These are phyloP conservation scores for Mycena kentingensis DNA, from an alignment of 768 basidiomycete genomes.

Conservation along the genomic window DNA sequence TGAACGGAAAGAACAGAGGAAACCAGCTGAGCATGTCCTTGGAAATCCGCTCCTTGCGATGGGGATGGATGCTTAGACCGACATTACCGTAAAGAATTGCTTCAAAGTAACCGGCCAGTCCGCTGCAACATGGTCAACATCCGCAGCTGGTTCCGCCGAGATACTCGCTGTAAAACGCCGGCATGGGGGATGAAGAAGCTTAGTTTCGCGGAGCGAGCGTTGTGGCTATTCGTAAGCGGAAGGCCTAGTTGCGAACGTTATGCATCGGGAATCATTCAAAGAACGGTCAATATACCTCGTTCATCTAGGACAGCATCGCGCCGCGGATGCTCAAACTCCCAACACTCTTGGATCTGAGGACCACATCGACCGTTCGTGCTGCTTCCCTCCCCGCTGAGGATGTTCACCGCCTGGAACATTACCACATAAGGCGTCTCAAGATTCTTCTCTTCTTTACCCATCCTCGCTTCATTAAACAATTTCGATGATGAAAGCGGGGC, in stretches of 20 bases:
- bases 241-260: slow-evolving; percentile 54
- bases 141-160: not conserved
- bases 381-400: slow-evolving; percentile 77
- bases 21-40: slow-evolving; percentile 99
- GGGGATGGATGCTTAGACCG: slow-evolving; percentile 92
- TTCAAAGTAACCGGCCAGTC: slow-evolving; percentile 96
- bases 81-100: slow-evolving; percentile 89
- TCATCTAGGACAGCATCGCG: slow-evolving; percentile 74
- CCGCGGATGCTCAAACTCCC: slow-evolving; percentile 96
- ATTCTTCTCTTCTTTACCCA: slow-evolving; percentile 65
- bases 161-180: slow-evolving; percentile 74
- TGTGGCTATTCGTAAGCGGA: slow-evolving; percentile 95
- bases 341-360: slow-evolving; percentile 87
- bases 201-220: slow-evolving; percentile 82
- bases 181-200: slow-evolving; percentile 94
- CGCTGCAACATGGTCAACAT: slow-evolving; percentile 40
- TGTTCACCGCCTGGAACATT: slow-evolving; percentile 94
- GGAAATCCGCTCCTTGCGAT: slow-evolving; percentile 80
- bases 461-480: slow-evolving; percentile 80
- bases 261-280: not conserved
- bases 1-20: slow-evolving; percentile 94
- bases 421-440: slow-evolving; percentile 97
- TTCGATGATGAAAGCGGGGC: slow-evolving; percentile 95
- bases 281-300: slow-evolving; percentile 51
- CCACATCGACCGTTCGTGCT: slow-evolving; percentile 70